Percentiles rank a stretch among this genome's conserved stretches.
These are phyloP conservation scores for Fagopyrum esculentum DNA, from an alignment of 148 eudicot genomes.

Conservation along the genomic window DNA sequence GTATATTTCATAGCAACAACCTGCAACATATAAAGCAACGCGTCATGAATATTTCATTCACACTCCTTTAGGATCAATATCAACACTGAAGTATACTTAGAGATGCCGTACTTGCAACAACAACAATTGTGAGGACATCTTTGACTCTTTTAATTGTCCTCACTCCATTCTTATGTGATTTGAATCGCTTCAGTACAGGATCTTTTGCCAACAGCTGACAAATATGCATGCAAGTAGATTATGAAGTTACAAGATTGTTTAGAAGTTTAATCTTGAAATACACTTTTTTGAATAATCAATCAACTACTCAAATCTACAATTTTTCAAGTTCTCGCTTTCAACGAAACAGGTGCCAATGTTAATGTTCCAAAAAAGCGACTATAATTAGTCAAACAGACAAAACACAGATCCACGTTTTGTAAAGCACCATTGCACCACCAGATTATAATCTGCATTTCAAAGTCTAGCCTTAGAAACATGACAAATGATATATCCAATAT, in stretches of 20 bases:
- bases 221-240: constrained; percentile 3
- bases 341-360: not conserved
- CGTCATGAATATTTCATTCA: constrained; percentile 1
- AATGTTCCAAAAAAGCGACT: not conserved
- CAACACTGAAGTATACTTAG: not conserved
- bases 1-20: constrained; percentile 85
- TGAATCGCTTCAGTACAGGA: constrained; percentile 67
- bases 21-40: constrained; percentile 26
- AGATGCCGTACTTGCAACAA: constrained; percentile 64
- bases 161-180: constrained; percentile 59
- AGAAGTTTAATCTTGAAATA: not conserved
- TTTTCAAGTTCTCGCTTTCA: not conserved
- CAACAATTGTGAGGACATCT: constrained; percentile 67
- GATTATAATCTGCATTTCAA: not conserved
- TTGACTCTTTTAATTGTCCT: constrained; percentile 55
- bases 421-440: not conserved
- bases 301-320: not conserved
- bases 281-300: not conserved
- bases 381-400: not conserved
- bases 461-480: not conserved
- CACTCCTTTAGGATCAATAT: not conserved
- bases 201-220: constrained; percentile 82
- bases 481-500: not conserved
- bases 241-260: not conserved
- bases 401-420: not conserved